Evolutionary conservation across 257 asterid genomes (phyloP).

Genomic region (Ballota nigra): DNA sequence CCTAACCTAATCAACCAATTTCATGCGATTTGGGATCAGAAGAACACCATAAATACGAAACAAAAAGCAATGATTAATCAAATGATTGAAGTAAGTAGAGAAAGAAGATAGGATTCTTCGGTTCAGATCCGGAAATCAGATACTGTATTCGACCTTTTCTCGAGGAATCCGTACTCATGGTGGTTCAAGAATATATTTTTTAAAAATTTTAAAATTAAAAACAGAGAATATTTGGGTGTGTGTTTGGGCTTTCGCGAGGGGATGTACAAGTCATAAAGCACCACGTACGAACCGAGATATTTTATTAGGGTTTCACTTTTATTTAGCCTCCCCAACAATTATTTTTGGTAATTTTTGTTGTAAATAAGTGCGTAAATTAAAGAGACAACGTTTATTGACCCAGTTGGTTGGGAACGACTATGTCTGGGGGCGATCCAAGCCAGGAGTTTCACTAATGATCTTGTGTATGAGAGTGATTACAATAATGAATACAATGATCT

Average conservation of each 20-base stretch:
- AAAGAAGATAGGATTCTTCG: conserved; percentile 10
- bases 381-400: no score
- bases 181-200: conserved; percentile 1
- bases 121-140: conserved; percentile 37
- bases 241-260: background rate
- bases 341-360: no score
- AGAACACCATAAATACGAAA: background rate
- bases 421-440: no score
- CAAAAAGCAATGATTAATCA: background rate
- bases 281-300: conserved; percentile 7
- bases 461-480: no score
- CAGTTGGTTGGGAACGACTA: no score
- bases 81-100: conserved; percentile 26
- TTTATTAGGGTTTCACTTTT: background rate
- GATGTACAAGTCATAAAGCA: conserved; percentile 21
- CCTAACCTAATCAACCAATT: conserved; percentile 16
- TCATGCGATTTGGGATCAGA: conserved; percentile 17
- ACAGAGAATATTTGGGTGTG: background rate
- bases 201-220: background rate
- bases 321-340: background rate
- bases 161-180: conserved; percentile 13
- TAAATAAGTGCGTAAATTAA: no score
- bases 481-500: no score
- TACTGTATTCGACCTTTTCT: conserved; percentile 20
- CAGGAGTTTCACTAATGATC: no score